Evolutionary conservation across 495 filamentous ascomycete species (phyloP).

Genomic region (Haplographium delicatum): DNA sequence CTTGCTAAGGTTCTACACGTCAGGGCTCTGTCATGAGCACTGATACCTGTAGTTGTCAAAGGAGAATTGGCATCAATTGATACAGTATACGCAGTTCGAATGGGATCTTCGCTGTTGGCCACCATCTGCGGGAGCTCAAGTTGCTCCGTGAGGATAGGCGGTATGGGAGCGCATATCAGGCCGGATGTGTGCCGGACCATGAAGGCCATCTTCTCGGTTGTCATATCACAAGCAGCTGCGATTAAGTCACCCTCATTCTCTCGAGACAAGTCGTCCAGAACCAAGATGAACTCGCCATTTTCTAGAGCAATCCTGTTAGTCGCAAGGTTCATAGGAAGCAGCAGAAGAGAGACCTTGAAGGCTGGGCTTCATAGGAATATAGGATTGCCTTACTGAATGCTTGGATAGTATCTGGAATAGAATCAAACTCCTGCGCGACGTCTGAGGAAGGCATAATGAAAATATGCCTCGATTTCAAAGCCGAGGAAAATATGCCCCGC

Average conservation of each 20-base stretch:
- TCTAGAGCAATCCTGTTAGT: constrained; percentile 40
- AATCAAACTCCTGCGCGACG: constrained; percentile 59
- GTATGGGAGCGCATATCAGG: constrained; percentile 81
- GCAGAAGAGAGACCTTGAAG: not conserved
- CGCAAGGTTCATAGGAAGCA: constrained; percentile 3
- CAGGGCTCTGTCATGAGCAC: constrained; percentile 77
- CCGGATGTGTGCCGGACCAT: constrained; percentile 88
- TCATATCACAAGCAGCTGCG: constrained; percentile 82
- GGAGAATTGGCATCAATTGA: constrained; percentile 71
- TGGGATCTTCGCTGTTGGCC: constrained; percentile 69
- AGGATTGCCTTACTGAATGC: constrained; percentile 66
- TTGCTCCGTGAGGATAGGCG: constrained; percentile 54
- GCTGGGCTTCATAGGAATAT: constrained; percentile 1
- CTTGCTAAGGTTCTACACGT: constrained; percentile 78
- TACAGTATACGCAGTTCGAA: constrained; percentile 88
- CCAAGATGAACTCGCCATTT: constrained; percentile 89
- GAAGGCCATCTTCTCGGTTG: constrained; percentile 88
- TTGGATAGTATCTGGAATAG: constrained; percentile 75
- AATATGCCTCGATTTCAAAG: constrained; percentile 3
- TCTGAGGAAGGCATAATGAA: constrained; percentile 23
- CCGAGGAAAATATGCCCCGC: constrained; percentile 18
- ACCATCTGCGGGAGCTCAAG: constrained; percentile 92
- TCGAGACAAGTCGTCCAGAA: constrained; percentile 82
- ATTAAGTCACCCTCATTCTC: constrained; percentile 99
- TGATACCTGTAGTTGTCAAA: constrained; percentile 82